Conservation (phyloP, 306 rosid species). For the Potentilla sterilis region DNA sequence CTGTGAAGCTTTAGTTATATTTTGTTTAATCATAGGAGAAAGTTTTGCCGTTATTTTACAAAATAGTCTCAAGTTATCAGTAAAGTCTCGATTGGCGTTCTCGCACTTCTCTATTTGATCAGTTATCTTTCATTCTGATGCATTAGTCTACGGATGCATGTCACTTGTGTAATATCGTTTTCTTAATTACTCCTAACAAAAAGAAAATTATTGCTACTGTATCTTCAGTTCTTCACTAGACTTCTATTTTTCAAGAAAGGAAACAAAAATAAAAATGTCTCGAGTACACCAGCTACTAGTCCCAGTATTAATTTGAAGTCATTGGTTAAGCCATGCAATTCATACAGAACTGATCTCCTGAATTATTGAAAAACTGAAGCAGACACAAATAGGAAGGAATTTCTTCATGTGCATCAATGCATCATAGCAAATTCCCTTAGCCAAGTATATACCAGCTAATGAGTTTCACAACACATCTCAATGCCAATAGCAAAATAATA, state of each 20-base stretch:
- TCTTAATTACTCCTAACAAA: too few species aligned
- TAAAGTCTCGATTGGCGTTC: too few species aligned
- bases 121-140: too few species aligned
- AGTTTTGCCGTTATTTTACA: too few species aligned
- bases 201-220: too few species aligned
- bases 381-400: neutral
- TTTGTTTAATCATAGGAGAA: too few species aligned
- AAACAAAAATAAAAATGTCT: neutral
- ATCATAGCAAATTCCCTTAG: neutral
- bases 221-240: neutral
- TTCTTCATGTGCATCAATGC: neutral
- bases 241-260: neutral
- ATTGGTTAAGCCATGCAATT: neutral
- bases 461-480: neutral
- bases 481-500: neutral
- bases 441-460: neutral
- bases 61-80: too few species aligned
- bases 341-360: neutral
- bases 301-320: neutral
- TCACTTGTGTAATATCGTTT: too few species aligned
- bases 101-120: too few species aligned
- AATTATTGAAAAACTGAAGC: neutral
- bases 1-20: too few species aligned
- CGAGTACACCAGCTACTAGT: neutral
- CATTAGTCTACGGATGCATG: too few species aligned